Evolutionary conservation across 2,329 filamentous ascomycete genomes (phyloP).

Genomic region (Thelonectria rubi): DNA sequence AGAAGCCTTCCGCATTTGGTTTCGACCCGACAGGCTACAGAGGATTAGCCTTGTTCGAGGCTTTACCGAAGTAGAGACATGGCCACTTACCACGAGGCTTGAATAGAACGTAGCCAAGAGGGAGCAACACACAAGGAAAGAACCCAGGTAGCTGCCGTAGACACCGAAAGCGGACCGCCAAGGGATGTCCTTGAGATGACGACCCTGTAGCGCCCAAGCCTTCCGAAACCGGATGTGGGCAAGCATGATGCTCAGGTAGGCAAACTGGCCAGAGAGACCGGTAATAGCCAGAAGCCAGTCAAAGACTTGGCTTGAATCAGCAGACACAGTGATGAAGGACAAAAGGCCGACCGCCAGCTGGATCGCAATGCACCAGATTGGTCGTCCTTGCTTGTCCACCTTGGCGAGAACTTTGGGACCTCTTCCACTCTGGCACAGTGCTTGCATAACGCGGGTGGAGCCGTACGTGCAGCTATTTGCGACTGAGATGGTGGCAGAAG

Average conservation of each 20-base stretch:
- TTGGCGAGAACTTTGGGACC: constrained; percentile 81
- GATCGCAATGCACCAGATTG: constrained; percentile 75
- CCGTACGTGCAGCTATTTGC: constrained; percentile 94
- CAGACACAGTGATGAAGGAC: constrained; percentile 76
- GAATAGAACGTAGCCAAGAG: constrained; percentile 91
- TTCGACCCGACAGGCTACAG: too few relatives aligned
- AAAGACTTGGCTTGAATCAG: constrained; percentile 70
- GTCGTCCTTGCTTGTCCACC: constrained; percentile 84
- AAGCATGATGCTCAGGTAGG: constrained; percentile 85
- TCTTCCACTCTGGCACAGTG: constrained; percentile 86
- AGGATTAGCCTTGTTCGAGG: too few relatives aligned
- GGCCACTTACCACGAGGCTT: constrained; percentile 33
- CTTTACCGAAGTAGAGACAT: too few relatives aligned
- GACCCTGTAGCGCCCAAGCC: constrained; percentile 76
- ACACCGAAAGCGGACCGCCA: constrained; percentile 83
- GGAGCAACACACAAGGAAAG: constrained; percentile 78
- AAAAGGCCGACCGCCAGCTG: constrained; percentile 77
- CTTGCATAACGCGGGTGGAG: constrained; percentile 87
- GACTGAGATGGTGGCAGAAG: constrained; percentile 89
- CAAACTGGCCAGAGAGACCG: constrained; percentile 80
- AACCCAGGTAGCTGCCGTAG: constrained; percentile 82
- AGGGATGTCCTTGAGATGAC: constrained; percentile 77
- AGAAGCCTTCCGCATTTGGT: too few relatives aligned
- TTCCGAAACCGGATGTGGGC: constrained; percentile 89
- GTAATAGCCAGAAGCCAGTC: constrained; percentile 82